Evolutionary conservation across 2,329 filamentous ascomycete species (phyloP).

Genomic region (Diplocarpon rosae): DNA sequence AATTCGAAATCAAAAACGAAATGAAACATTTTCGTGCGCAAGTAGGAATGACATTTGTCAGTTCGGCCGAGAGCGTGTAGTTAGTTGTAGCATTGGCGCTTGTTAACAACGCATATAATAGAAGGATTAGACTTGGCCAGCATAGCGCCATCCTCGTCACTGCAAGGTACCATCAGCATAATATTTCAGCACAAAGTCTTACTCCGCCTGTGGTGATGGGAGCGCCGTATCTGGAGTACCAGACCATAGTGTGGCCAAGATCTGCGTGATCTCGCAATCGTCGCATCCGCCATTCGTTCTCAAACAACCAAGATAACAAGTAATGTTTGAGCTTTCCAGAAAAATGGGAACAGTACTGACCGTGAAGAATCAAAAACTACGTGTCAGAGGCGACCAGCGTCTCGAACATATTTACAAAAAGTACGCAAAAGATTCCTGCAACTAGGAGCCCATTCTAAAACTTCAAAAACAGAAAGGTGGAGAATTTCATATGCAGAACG

Average conservation of each 20-base stretch:
- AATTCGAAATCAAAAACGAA: slow-evolving; percentile 52
- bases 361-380: slow-evolving; percentile 21
- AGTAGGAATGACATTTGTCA: slow-evolving; percentile 24
- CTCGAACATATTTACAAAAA: slow-evolving; percentile 26
- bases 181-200: neutral
- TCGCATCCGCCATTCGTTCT: neutral
- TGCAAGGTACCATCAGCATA: slow-evolving; percentile 14
- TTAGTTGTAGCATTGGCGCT: slow-evolving; percentile 12
- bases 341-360: slow-evolving; percentile 17
- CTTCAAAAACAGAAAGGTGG: slow-evolving; percentile 1
- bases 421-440: slow-evolving; percentile 10
- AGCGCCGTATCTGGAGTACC: slow-evolving; percentile 1
- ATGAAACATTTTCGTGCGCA: slow-evolving; percentile 52
- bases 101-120: slow-evolving; percentile 19
- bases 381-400: slow-evolving; percentile 26
- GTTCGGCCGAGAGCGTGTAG: slow-evolving; percentile 19
- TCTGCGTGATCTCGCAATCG: neutral
- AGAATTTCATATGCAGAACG: slow-evolving; percentile 5
- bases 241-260: neutral
- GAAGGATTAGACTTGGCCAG: slow-evolving; percentile 23
- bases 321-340: neutral
- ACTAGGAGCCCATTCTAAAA: slow-evolving; percentile 10
- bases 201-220: neutral
- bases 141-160: slow-evolving; percentile 26
- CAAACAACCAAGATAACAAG: neutral